Evolutionary conservation across 208 protist species (phyloP), one percentile per base, ranked within the genome.

Genomic region (Wallacemonas sp.): DNA sequence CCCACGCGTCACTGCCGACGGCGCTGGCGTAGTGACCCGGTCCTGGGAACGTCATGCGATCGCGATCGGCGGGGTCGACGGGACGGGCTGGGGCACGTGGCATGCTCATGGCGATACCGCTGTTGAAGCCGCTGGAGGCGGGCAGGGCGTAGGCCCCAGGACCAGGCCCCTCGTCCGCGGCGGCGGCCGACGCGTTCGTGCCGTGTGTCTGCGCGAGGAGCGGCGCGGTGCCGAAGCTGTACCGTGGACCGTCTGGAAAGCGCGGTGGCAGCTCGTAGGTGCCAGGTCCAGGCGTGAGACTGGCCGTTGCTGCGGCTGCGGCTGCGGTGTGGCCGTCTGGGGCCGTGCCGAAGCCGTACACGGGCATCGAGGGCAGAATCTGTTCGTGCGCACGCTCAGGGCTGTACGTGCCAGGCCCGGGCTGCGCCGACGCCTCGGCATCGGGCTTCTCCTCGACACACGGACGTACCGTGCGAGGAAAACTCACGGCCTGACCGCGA

Each of bases 271-370:
- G 28, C 36, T 74, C 67, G 45, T 79, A 79, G 7, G 73, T 46
- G 23, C 73, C 73, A 12, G 73, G 73, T 1, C 73, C 48, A 32
- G 48, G 48, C 48, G 48, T 55, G 10, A 33, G 4, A 23, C 20
- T 18, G 11, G 20, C 66, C 1, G 72, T 42, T 20, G 20, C 29
- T 14, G 7, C 50, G 22, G 20, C n/a, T 16, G 5, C 45, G 2
- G 25, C 54, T 28, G 39, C 57, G 32, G 12, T 25, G 25, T 29
- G 22, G 69, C 72, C 77, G 26, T 72, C 74, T 3, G 74, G 54
- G 2, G 69, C 74, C 8, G 62, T 84, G 32, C 79, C 76, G 73
- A 89, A 89, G 28, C 68, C 4, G 48, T 78, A 72, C 0, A 64
- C 57, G 14, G 67, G 70, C 18, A 57, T 39, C 0, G 54, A 7